Base-by-base conservation (phyloP, 352 stramenopile species). In the Phytopythium chamaehyphon region DNA sequence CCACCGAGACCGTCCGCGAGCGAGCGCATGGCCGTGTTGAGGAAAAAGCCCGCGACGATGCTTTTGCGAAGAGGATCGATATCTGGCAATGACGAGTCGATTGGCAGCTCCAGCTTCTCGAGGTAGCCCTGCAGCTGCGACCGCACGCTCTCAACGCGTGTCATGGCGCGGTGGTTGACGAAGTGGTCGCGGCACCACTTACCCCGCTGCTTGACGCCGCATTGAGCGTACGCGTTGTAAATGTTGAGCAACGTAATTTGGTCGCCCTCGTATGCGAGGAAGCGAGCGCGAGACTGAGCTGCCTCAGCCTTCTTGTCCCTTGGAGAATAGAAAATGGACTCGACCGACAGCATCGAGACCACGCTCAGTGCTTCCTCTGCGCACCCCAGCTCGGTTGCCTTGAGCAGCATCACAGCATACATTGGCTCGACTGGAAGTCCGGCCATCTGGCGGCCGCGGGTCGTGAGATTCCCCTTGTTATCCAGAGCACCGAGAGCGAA, bases 181-280 rank as follows among this genome's bases (percentile, higher is more conserved):
- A 88, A 95, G 59, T 95, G 84, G 57, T 95, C 84, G 37, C 76
- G 75, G 50, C 82, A 93, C 82, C 82, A 95, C 66, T 93, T 95
- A 61, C 71, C 79, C 42, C 80, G 81, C 65, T 95, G 82, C 62
- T 93, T 93, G 36, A 52, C 55, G 23, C 64, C 79, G 46, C 79
- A 85, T 55, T 91, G 76, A 10, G 65, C 47, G 62, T 90, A 95
- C 19, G 66, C 74, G 40, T 90, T 90, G 55, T 80, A 93, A 38
- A 92, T 81, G 47, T 92, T 92, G 24, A 93, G 57, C 54, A 93
- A 60, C 48, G 79, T 93, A 64, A 95, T 77, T 51, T 95, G 84
- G 55, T 95, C 84, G 24, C 84, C 84, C 65, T 95, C 82, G 45
- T 75, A 81, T n/a, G 82, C 82, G 12, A 90, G 59, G 53, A 94